A percentile compares a stretch with the other conserved stretches of the same genome.
Evolutionary conservation across 129 eudicot species (phyloP).

Genomic region (Lactuca saligna): DNA sequence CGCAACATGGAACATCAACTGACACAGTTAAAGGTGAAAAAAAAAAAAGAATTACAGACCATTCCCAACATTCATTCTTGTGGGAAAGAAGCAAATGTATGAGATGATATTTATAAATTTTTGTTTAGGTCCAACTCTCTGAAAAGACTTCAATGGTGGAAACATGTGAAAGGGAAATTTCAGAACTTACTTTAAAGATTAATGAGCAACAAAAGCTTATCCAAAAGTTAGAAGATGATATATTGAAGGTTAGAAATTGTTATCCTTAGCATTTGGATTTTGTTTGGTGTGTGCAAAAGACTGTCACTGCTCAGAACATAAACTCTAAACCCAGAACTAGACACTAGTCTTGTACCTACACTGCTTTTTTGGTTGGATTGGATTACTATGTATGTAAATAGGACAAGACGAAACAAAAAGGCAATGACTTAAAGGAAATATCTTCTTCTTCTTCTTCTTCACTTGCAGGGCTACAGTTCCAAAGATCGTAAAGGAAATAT

Average conservation of each 20-base stretch:
- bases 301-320: too few species aligned
- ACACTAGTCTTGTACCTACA: too few species aligned
- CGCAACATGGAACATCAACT: conserved; percentile 98
- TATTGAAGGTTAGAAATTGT: conserved; percentile 60
- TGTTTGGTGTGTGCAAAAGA: too few species aligned
- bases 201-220: conserved; percentile 81
- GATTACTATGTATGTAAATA: too few species aligned
- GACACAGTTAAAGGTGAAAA: conserved; percentile 83
- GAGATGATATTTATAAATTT: conserved; percentile 13
- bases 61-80: background rate
- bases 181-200: conserved; percentile 60
- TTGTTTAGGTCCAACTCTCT: conserved; percentile 79
- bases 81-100: background rate
- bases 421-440: too few species aligned
- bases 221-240: conserved; percentile 98
- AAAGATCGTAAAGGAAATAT: conserved; percentile 70
- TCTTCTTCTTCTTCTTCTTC: background rate
- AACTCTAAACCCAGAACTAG: too few species aligned
- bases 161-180: conserved; percentile 72
- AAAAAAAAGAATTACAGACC: background rate
- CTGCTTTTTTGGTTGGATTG: too few species aligned
- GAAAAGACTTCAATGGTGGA: conserved; percentile 72
- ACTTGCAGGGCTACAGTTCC: conserved; percentile 83
- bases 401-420: too few species aligned
- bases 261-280: too few species aligned